These are phyloP conservation scores for Aphanomyces cochlioides DNA, from an alignment of 352 stramenopile genomes.

Conservation along the genomic window DNA sequence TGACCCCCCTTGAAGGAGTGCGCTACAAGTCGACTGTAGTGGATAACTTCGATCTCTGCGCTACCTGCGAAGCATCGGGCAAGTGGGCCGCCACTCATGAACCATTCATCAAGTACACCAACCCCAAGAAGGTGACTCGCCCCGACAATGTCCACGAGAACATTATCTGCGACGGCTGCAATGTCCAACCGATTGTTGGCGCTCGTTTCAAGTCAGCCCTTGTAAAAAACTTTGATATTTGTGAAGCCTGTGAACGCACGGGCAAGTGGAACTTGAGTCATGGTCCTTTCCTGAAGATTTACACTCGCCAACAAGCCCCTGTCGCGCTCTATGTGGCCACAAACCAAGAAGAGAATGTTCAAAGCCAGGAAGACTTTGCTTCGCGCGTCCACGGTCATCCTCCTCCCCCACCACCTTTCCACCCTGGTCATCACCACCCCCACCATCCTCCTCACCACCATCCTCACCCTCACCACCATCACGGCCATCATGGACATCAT, in stretches of 20 bases:
- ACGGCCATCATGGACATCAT: constrained; percentile 11
- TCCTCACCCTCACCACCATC: constrained; percentile 16
- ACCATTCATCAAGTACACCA: constrained; percentile 79
- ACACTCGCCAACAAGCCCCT: constrained; percentile 34
- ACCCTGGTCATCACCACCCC: constrained; percentile 25
- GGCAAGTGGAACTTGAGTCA: constrained; percentile 48
- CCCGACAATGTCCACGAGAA: constrained; percentile 41
- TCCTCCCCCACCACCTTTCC: constrained; percentile 8
- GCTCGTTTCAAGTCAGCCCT: constrained; percentile 62
- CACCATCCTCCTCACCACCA: constrained; percentile 28
- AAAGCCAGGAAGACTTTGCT: constrained; percentile 32
- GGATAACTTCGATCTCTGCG: constrained; percentile 75
- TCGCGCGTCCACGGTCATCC: background rate
- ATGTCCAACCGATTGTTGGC: constrained; percentile 58
- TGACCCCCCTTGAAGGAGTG: constrained; percentile 49
- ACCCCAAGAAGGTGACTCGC: constrained; percentile 38
- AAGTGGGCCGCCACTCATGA: constrained; percentile 43
- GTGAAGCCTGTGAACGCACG: constrained; percentile 48
- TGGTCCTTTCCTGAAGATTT: constrained; percentile 53
- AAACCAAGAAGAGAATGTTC: constrained; percentile 36
- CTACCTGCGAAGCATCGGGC: constrained; percentile 56
- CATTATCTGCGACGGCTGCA: constrained; percentile 57
- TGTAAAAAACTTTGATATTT: constrained; percentile 65
- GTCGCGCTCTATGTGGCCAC: constrained; percentile 32
- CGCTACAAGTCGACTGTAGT: constrained; percentile 80